Evolutionary conservation across 768 basidiomycete species (phyloP).

Genomic region (Lactarius indigo): DNA sequence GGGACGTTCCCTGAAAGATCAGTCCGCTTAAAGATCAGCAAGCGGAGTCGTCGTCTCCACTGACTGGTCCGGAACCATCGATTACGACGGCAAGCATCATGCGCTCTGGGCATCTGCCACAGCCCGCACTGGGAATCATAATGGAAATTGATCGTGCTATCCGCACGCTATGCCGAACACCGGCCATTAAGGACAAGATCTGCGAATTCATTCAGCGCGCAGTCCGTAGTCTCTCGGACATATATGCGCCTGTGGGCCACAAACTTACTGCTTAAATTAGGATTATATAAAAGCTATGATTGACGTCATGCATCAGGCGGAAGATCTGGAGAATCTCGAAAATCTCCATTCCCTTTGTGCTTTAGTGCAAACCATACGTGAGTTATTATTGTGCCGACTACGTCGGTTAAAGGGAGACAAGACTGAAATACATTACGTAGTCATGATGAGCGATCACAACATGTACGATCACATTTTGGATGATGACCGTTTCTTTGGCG

Average conservation of each 20-base stretch:
- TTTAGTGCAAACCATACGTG: slow-evolving; percentile 93
- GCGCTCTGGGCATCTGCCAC: slow-evolving; percentile 69
- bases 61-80: slow-evolving; percentile 51
- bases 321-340: slow-evolving; percentile 88
- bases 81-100: slow-evolving; percentile 63
- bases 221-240: slow-evolving; percentile 45
- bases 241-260: slow-evolving; percentile 3
- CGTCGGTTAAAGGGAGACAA: background rate
- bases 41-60: slow-evolving; percentile 56
- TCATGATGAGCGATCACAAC: slow-evolving; percentile 91
- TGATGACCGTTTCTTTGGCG: slow-evolving; percentile 88
- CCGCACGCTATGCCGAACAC: slow-evolving; percentile 69
- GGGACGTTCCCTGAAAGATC: slow-evolving; percentile 23
- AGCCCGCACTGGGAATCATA: slow-evolving; percentile 73
- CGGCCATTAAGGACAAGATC: slow-evolving; percentile 72
- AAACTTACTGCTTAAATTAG: slow-evolving; percentile 38
- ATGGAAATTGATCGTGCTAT: slow-evolving; percentile 76
- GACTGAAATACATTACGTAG: slow-evolving; percentile 38
- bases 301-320: slow-evolving; percentile 80
- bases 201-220: slow-evolving; percentile 86
- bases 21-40: slow-evolving; percentile 41
- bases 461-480: slow-evolving; percentile 94
- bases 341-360: slow-evolving; percentile 89
- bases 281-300: slow-evolving; percentile 87
- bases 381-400: slow-evolving; percentile 31